phyloP scores from a whole-genome alignment of 345 rosid genomes.

The Anacardium occidentale region DNA sequence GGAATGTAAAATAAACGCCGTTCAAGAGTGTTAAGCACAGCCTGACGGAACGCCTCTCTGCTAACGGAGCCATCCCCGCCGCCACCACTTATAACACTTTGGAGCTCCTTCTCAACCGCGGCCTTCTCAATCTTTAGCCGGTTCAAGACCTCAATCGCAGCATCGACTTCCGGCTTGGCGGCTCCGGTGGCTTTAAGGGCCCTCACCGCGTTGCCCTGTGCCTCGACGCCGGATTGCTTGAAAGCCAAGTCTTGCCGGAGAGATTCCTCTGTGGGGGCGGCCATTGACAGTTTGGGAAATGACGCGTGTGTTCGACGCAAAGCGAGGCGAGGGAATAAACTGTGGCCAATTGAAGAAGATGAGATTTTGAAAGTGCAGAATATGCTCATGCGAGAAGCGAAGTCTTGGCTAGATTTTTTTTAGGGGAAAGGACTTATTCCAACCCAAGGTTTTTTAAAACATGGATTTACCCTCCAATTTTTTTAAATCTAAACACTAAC shows the following conservation, averaged over 20 bases:
- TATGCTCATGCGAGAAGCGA: slow-evolving; percentile 38
- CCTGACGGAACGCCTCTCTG: slow-evolving; percentile 80
- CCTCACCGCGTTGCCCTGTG: slow-evolving; percentile 73
- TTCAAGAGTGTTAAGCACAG: slow-evolving; percentile 72
- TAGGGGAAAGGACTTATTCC: too few relatives aligned
- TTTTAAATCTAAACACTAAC: too few relatives aligned
- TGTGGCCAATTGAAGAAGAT: slow-evolving; percentile 29
- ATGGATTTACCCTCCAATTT: too few relatives aligned
- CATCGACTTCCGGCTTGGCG: slow-evolving; percentile 57
- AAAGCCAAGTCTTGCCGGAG: slow-evolving; percentile 60
- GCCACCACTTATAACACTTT: slow-evolving; percentile 42
- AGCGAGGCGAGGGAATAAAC: slow-evolving; percentile 7
- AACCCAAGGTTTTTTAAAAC: too few relatives aligned
- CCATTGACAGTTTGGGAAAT: slow-evolving; percentile 39
- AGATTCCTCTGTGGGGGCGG: slow-evolving; percentile 49
- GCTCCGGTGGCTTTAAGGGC: slow-evolving; percentile 67
- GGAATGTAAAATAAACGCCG: slow-evolving; percentile 79
- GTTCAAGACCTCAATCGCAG: slow-evolving; percentile 67
- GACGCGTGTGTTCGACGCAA: slow-evolving; percentile 18
- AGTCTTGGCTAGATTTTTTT: background rate
- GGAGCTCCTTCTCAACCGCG: slow-evolving; percentile 71
- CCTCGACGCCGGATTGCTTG: slow-evolving; percentile 64
- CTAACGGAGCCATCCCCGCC: slow-evolving; percentile 41
- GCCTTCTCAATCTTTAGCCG: slow-evolving; percentile 67
- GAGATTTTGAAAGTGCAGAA: slow-evolving; percentile 30